Evolutionary conservation across 306 rosid species (phyloP), one percentile per base, ranked within the genome.

Genomic region (Prunus fruticosa): DNA sequence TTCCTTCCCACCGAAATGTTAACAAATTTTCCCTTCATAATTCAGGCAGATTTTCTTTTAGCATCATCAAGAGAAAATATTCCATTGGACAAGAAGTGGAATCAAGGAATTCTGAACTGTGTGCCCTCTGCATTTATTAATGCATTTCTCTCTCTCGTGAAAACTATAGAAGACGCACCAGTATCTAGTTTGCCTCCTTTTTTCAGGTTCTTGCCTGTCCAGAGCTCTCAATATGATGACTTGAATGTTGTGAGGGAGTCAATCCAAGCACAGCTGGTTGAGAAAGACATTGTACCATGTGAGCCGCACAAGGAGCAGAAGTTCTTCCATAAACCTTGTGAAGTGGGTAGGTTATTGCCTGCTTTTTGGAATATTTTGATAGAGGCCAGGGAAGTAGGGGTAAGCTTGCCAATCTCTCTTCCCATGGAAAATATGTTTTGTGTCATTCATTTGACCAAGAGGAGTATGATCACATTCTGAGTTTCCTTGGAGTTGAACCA

Each of bases 1-100:
- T 92, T 88, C 78, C 93, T 92, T 68, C 97, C 97, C 7, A 90
- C 97, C 6, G 89, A 87, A 78, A 90, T 90, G 96, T 76, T 90
- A 0, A 92, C 93, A 6, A 74, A 82, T 64, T 90, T 92, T n/a
- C 97, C 97, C 0, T 92, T 92, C 82, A 87, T 90, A 72, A 86
- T 91, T 50, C 97, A 91, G 78, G 92, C 92, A 16, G 97, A 91
- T 77, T 91, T 91, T 83, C 84, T 92, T 1, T 72, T 92, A 13
- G 85, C 93, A 52, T 90, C 97, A 47, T 92, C 97, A 16, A 84
- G 97, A 73, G 97, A 90, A 64, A 79, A 90, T 1, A 88, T 92
- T 82, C 87, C 83, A 57, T 67, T 87, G 45, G 96, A 86, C 75
- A 73, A 84, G 78, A 87, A 82, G 77, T 92, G 96, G 97, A 92